Percentiles rank a stretch among this genome's conserved stretches.
Conservation (phyloP, 352 stramenopile genomes). For the Phytophthora agathidicida region DNA sequence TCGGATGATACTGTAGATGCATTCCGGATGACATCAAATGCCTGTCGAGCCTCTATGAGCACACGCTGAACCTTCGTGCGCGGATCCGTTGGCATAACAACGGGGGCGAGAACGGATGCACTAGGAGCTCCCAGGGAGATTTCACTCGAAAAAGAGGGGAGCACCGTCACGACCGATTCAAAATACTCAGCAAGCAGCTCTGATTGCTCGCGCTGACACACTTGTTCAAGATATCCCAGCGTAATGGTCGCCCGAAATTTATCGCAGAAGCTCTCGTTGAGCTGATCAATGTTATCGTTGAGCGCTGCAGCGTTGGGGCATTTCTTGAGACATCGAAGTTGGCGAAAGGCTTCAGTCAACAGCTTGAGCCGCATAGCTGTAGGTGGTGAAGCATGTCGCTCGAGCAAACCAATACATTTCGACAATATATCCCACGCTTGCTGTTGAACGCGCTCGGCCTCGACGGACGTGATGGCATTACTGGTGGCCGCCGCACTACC, state of each 20-base stretch:
- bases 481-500: conserved; percentile 25
- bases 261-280: conserved; percentile 70
- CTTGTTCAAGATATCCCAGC: conserved; percentile 56
- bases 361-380: conserved; percentile 48
- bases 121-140: conserved; percentile 11
- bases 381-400: conserved; percentile 50
- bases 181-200: conserved; percentile 73
- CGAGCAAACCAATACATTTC: conserved; percentile 52
- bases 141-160: conserved; percentile 47
- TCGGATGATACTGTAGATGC: conserved; percentile 75
- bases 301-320: conserved; percentile 67
- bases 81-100: conserved; percentile 6
- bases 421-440: conserved; percentile 67
- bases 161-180: conserved; percentile 43
- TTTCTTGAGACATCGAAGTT: conserved; percentile 71
- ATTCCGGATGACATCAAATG: conserved; percentile 66
- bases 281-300: conserved; percentile 67
- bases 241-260: conserved; percentile 70
- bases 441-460: conserved; percentile 71
- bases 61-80: conserved; percentile 51
- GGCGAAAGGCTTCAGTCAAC: conserved; percentile 68
- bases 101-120: not conserved
- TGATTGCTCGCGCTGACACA: conserved; percentile 40
- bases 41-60: conserved; percentile 51
- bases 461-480: conserved; percentile 55